A percentile compares a stretch with the other conserved stretches of the same genome.
Evolutionary conservation across 345 rosid species (phyloP).

Genomic region (Eucalyptus pauciflora): DNA sequence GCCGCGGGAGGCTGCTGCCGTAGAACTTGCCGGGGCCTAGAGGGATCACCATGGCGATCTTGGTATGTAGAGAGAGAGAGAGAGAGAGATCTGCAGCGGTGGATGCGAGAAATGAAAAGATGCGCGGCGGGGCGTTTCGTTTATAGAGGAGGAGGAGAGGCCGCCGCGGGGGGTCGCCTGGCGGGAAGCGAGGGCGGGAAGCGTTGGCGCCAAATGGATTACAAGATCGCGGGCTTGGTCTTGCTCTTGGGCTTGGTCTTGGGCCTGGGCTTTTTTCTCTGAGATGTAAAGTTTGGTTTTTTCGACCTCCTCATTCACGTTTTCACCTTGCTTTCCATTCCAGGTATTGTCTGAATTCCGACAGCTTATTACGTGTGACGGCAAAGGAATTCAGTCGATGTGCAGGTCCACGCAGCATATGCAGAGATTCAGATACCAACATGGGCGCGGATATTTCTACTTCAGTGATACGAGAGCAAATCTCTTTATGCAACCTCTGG

Average conservation of each 20-base stretch:
- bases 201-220: slow-evolving; percentile 10
- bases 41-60: slow-evolving; percentile 32
- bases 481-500: neutral
- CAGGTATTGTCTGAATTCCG: neutral
- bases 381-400: neutral
- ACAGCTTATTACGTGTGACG: neutral
- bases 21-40: slow-evolving; percentile 63
- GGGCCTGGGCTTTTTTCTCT: neutral
- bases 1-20: slow-evolving; percentile 88
- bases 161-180: neutral
- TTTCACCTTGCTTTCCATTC: neutral
- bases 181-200: slow-evolving; percentile 42
- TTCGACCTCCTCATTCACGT: neutral
- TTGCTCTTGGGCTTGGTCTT: neutral
- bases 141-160: neutral
- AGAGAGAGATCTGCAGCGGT: neutral
- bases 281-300: neutral
- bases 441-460: neutral
- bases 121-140: neutral
- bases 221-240: neutral
- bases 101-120: neutral
- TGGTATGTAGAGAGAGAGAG: neutral
- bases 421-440: neutral
- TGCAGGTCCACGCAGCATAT: neutral
- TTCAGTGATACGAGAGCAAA: neutral